Percentiles rank a stretch among this genome's conserved stretches.
Evolutionary conservation across 2,329 filamentous ascomycete genomes (phyloP).

Genomic region (Leptographium lundbergii): DNA sequence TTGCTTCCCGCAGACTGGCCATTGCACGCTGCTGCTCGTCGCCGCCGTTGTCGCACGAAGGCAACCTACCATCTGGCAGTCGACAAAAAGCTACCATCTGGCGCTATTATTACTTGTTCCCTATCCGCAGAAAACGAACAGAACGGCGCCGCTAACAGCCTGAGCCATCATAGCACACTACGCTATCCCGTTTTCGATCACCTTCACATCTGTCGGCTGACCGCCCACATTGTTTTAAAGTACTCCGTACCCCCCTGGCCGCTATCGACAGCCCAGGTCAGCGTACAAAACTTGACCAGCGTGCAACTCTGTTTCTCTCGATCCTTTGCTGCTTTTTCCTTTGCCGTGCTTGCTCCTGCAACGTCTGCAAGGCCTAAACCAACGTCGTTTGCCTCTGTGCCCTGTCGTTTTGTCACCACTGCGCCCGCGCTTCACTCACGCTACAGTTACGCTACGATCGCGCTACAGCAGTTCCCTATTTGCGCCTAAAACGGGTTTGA

Average conservation of each 20-base stretch:
- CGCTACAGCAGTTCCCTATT: neutral
- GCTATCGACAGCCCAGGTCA: neutral
- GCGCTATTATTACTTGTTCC: neutral
- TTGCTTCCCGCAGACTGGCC: neutral
- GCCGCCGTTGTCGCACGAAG: neutral
- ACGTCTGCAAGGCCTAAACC: neutral
- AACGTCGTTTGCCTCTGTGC: neutral
- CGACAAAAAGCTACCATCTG: conserved; percentile 3
- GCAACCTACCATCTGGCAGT: neutral
- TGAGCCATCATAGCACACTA: neutral
- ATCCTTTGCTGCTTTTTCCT: neutral
- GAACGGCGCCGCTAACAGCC: neutral
- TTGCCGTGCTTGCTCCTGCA: neutral
- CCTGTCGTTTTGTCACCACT: neutral
- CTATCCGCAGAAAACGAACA: neutral
- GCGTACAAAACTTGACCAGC: neutral
- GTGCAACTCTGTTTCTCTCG: neutral
- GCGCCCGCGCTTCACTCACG: neutral
- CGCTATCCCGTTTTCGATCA: neutral
- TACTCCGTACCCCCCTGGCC: neutral
- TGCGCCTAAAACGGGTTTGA: neutral
- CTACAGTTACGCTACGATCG: neutral
- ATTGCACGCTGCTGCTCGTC: neutral
- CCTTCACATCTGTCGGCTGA: neutral
- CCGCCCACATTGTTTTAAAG: neutral